Evolutionary conservation across 495 filamentous ascomycete species (phyloP).

Genomic region (Staphylotrichum longicolle): DNA sequence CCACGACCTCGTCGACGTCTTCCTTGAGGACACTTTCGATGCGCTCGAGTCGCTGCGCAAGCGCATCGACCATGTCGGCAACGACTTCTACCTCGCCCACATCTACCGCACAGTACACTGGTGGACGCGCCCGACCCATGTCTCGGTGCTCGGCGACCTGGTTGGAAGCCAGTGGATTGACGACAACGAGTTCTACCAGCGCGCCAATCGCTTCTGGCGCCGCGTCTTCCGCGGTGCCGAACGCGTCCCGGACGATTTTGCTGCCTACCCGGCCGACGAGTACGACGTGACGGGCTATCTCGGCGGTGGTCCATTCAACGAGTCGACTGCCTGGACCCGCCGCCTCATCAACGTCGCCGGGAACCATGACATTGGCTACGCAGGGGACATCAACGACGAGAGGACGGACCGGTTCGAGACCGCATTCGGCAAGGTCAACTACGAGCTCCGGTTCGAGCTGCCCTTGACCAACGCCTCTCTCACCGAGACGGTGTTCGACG

Average conservation of each 20-base stretch:
- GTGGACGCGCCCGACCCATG: conserved; percentile 81
- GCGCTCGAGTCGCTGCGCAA: conserved; percentile 65
- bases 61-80: conserved; percentile 81
- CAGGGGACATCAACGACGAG: conserved; percentile 74
- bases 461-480: conserved; percentile 38
- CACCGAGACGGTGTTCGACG: conserved; percentile 34
- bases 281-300: conserved; percentile 55
- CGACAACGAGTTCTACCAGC: conserved; percentile 73
- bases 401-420: conserved; percentile 76
- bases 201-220: conserved; percentile 76
- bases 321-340: conserved; percentile 60
- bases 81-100: conserved; percentile 92
- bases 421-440: conserved; percentile 82
- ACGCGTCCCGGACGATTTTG: conserved; percentile 64
- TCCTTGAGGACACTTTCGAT: conserved; percentile 62
- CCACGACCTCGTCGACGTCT: conserved; percentile 53
- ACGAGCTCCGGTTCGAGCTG: conserved; percentile 73
- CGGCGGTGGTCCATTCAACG: conserved; percentile 37
- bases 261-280: conserved; percentile 44
- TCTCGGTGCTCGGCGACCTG: conserved; percentile 84
- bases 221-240: conserved; percentile 70
- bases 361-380: conserved; percentile 96
- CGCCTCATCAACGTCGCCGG: conserved; percentile 85
- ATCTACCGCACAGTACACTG: conserved; percentile 83
- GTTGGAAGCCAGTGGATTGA: conserved; percentile 95